Evolutionary conservation across 2,329 filamentous ascomycete species (phyloP), one percentile per base, ranked within the genome.

Genomic region (Xylariaceae sp.): DNA sequence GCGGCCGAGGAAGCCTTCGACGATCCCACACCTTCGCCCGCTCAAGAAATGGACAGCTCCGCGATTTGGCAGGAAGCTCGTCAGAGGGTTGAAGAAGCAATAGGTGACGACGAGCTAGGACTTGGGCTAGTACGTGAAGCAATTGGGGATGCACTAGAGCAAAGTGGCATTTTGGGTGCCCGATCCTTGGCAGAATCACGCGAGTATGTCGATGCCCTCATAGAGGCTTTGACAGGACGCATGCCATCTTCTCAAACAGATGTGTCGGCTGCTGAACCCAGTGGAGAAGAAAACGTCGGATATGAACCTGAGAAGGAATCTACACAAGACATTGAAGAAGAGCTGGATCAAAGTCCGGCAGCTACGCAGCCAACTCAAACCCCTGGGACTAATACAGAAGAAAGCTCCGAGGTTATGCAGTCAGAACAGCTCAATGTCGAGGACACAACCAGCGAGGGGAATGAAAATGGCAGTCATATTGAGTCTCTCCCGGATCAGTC

Each of bases 71-170:
- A 77, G 44, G 76, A 80, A 47, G 75, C 83, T 66, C 79, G 77
- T 61, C 67, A 70, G 26, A 78, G 75, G 65, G 78, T 83, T 13
- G 79, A 83, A 51, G 74, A 81, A 49, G 76, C 78, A 2, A 77
- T 84, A 49, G 78, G 83, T 57, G 77, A 80, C 57, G 81, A 84
- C 47, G 77, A 80, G 43, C 68, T 75, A 10, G 80, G 80, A 22
- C 65, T 80, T 29, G 72, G 72, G 5, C 72, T 74, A 8, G 76
- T 83, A 15, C 72, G 77, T 43, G 79, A 81, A 53, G 77, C 78
- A 5, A 77, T 84, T 21, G 74, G 79, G 54, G 74, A 80, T 41
- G 80, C 80, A 1, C 71, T 84, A 1, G 74, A 78, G 54, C 75
- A 80, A 63, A 80, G 77, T 54, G 79, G 79, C 2, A 71, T 83